Percentiles rank a stretch among this genome's conserved stretches.
Evolutionary conservation across 805 yeast genomes (phyloP).

Genomic region (Zygosaccharomyces siamensis): DNA sequence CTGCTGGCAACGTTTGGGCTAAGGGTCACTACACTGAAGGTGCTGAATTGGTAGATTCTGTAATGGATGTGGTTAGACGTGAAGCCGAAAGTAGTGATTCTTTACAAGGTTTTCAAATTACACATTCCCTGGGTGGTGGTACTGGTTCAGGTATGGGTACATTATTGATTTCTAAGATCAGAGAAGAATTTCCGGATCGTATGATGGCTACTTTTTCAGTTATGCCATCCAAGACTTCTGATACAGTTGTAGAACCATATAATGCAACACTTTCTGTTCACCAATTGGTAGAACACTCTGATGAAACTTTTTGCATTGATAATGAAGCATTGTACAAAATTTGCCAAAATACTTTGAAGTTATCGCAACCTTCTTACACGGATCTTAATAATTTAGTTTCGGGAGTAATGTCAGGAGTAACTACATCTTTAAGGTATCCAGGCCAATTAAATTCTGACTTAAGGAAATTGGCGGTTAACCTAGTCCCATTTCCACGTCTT

Average conservation of each 20-base stretch:
- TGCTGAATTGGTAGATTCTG: conserved; percentile 87
- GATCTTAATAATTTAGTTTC: conserved; percentile 82
- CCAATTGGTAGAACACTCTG: conserved; percentile 85
- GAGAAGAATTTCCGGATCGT: conserved; percentile 92
- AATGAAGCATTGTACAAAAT: conserved; percentile 90
- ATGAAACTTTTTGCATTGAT: conserved; percentile 92
- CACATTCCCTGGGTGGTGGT: conserved; percentile 84
- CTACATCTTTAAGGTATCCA: conserved; percentile 90
- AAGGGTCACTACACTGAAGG: conserved; percentile 97
- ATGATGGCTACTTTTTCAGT: conserved; percentile 96
- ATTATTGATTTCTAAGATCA: conserved; percentile 71
- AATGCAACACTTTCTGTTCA: conserved; percentile 88
- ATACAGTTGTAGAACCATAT: conserved; percentile 93
- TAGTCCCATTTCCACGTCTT: conserved; percentile 92
- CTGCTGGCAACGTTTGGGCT: conserved; percentile 97
- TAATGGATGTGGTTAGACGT: conserved; percentile 83
- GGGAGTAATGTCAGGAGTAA: conserved; percentile 91
- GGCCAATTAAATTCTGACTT: conserved; percentile 92
- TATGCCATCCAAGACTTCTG: conserved; percentile 84
- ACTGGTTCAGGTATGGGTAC: conserved; percentile 98
- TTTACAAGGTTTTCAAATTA: conserved; percentile 89
- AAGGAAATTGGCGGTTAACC: conserved; percentile 87
- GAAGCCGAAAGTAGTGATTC: conserved; percentile 93
- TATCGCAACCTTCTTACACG: conserved; percentile 69
- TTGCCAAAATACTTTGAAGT: conserved; percentile 78